Conservation (phyloP, 345 rosid genomes). For the Nephelium lappaceum region DNA sequence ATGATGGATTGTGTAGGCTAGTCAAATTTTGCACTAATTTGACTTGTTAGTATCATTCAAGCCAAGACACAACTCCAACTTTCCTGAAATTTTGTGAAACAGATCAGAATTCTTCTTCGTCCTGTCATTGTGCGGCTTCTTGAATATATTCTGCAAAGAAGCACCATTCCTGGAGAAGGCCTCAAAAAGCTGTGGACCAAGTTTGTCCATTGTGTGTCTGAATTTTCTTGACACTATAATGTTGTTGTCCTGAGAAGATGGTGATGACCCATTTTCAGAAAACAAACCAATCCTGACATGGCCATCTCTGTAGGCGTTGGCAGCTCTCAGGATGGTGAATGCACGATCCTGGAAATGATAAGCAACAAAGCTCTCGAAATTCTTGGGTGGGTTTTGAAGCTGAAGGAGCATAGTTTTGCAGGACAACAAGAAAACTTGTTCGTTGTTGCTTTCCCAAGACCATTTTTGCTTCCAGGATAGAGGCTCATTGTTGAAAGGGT, state of each 20-base stretch:
- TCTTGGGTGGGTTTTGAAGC: conserved; percentile 37
- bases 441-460: conserved; percentile 18
- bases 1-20: too few species aligned
- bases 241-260: not conserved
- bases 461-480: not conserved
- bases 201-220: not conserved
- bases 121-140: not conserved
- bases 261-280: not conserved
- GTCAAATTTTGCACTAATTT: too few species aligned
- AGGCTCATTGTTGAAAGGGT: conserved; percentile 17
- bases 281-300: conserved; percentile 9
- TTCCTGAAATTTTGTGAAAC: not conserved
- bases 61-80: not conserved
- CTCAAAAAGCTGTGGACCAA: not conserved
- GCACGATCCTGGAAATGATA: conserved; percentile 42
- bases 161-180: conserved; percentile 10
- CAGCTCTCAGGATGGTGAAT: conserved; percentile 26
- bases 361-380: conserved; percentile 38
- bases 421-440: conserved; percentile 32
- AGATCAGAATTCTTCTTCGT: not conserved
- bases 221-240: not conserved
- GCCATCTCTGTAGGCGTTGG: conserved; percentile 27
- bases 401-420: conserved; percentile 39
- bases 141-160: not conserved
- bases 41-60: not conserved